A percentile compares a stretch with the other conserved stretches of the same genome.
phyloP scores from a whole-genome alignment of 2,329 filamentous ascomycete species.

The Venturia aucupariae region DNA sequence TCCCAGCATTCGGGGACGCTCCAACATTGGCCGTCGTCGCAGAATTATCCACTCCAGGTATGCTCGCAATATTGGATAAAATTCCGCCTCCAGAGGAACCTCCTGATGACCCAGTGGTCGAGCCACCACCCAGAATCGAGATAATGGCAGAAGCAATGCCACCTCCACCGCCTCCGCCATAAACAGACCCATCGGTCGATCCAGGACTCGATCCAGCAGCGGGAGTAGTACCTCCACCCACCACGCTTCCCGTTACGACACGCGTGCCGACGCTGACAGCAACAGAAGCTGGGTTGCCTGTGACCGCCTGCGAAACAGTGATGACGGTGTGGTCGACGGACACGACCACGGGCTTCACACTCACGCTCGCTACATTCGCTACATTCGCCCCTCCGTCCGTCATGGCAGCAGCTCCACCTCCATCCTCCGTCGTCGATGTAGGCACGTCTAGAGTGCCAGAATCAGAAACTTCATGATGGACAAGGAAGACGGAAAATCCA shows the following conservation, averaged over 20 bases:
- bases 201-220: conserved; percentile 5
- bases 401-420: background rate
- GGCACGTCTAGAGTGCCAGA: conserved; percentile 10
- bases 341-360: conserved; percentile 5
- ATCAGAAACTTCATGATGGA: conserved; percentile 13
- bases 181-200: conserved; percentile 8
- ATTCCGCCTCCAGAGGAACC: background rate
- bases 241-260: conserved; percentile 7
- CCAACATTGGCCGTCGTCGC: background rate
- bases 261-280: conserved; percentile 4
- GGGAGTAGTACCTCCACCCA: conserved; percentile 6
- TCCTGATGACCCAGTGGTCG: conserved; percentile 4
- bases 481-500: conserved; percentile 11
- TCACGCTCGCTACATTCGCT: background rate
- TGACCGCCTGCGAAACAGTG: conserved; percentile 4
- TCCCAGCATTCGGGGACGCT: background rate
- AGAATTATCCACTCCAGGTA: background rate
- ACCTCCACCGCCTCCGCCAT: conserved; percentile 13
- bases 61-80: background rate
- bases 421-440: background rate
- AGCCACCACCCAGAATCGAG: conserved; percentile 15
- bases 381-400: background rate
- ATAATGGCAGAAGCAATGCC: conserved; percentile 9
- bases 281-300: conserved; percentile 9
- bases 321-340: background rate